These are phyloP conservation scores for Leavenworthia alabamica DNA, from an alignment of 345 rosid species.

Conservation along the genomic window DNA sequence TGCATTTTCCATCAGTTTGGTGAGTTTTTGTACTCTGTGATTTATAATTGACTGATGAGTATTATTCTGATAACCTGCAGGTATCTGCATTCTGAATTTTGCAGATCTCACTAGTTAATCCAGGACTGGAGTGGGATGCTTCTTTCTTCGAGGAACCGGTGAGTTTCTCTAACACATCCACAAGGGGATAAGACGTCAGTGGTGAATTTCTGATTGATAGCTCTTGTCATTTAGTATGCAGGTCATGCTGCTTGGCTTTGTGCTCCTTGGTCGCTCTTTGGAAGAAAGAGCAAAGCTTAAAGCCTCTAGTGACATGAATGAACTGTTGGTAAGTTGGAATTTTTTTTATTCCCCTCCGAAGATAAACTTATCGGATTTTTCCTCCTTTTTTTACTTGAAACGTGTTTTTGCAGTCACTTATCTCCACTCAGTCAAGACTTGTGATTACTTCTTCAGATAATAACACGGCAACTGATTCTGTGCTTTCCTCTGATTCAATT, in stretches of 20 bases:
- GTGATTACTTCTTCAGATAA: conserved; percentile 70
- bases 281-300: conserved; percentile 83
- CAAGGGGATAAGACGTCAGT: not conserved
- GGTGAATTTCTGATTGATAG: conserved; percentile 39
- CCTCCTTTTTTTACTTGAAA: not conserved
- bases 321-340: conserved; percentile 61
- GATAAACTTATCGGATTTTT: not conserved
- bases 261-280: conserved; percentile 88
- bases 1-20: conserved; percentile 79
- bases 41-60: conserved; percentile 4
- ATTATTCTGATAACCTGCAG: not conserved
- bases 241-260: conserved; percentile 99
- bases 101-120: conserved; percentile 78
- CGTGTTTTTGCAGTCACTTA: conserved; percentile 63
- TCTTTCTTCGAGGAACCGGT: conserved; percentile 98
- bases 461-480: conserved; percentile 47
- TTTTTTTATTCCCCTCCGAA: not conserved
- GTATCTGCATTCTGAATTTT: conserved; percentile 16
- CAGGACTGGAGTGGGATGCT: conserved; percentile 87
- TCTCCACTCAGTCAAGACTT: conserved; percentile 82
- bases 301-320: conserved; percentile 93
- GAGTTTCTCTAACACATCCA: conserved; percentile 35
- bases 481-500: conserved; percentile 73
- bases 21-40: conserved; percentile 29
- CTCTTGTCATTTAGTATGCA: conserved; percentile 65